Evolutionary conservation across 208 protist species (phyloP).

Genomic region (Trypanosoma platydactyli): DNA sequence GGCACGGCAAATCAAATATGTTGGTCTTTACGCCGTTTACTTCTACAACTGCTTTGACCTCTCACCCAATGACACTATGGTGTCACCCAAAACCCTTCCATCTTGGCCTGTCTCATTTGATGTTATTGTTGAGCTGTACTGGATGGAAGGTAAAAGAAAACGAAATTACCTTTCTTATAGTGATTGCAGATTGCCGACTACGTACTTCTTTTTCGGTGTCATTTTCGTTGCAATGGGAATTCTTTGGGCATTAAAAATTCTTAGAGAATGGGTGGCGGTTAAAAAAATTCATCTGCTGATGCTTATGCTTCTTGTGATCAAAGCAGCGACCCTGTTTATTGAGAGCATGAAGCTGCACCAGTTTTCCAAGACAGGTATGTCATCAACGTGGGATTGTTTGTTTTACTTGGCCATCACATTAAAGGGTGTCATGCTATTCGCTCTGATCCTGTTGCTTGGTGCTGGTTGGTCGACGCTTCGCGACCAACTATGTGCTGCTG

Average conservation of each 20-base stretch:
- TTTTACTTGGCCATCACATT: slow-evolving; percentile 64
- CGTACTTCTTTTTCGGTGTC: slow-evolving; percentile 27
- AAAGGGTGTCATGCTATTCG: slow-evolving; percentile 65
- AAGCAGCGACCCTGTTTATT: slow-evolving; percentile 42
- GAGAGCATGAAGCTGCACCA: slow-evolving; percentile 46
- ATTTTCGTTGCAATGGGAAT: slow-evolving; percentile 17
- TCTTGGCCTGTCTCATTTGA: slow-evolving; percentile 24
- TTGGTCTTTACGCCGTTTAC: slow-evolving; percentile 34
- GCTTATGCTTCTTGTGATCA: slow-evolving; percentile 37
- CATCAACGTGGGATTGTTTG: slow-evolving; percentile 43
- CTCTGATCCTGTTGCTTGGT: slow-evolving; percentile 64
- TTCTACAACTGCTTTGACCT: slow-evolving; percentile 42
- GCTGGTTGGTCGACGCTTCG: slow-evolving; percentile 77
- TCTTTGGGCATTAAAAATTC: slow-evolving; percentile 24
- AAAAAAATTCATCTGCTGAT: slow-evolving; percentile 33
- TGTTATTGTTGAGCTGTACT: slow-evolving; percentile 21
- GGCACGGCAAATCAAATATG: background rate
- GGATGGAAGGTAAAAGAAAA: background rate
- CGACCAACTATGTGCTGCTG: slow-evolving; percentile 50
- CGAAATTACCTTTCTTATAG: slow-evolving; percentile 22
- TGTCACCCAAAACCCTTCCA: background rate
- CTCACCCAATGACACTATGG: background rate
- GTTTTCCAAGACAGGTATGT: slow-evolving; percentile 37
- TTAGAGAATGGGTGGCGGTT: slow-evolving; percentile 14
- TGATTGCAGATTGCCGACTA: slow-evolving; percentile 11